These are phyloP conservation scores for Botrytis paeoniae DNA, from an alignment of 2,329 filamentous ascomycete species.

Conservation along the genomic window DNA sequence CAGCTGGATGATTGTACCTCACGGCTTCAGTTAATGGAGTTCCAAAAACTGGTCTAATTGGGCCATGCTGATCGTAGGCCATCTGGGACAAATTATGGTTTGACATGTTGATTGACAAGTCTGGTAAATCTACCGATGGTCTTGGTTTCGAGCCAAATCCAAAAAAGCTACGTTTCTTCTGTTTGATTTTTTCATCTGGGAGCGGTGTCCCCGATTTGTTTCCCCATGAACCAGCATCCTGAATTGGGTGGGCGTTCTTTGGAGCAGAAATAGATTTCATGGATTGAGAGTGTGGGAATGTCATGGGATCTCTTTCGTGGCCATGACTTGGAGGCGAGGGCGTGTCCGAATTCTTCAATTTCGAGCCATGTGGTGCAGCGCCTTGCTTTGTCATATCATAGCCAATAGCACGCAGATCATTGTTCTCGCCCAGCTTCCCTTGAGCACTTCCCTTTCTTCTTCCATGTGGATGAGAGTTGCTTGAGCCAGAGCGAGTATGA, in stretches of 20 bases:
- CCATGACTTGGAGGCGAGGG: constrained; percentile 35
- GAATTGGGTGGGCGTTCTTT: constrained; percentile 79
- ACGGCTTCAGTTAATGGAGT: constrained; percentile 83
- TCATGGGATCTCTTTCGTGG: constrained; percentile 34
- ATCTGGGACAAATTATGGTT: constrained; percentile 44
- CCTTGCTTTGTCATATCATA: constrained; percentile 41
- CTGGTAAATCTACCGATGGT: constrained; percentile 56
- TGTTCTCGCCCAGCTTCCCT: constrained; percentile 39
- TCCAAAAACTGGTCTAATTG: constrained; percentile 75
- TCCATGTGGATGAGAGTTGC: constrained; percentile 39
- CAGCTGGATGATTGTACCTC: constrained; percentile 69
- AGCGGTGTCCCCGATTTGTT: constrained; percentile 59
- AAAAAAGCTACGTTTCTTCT: constrained; percentile 75
- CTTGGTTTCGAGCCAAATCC: constrained; percentile 62
- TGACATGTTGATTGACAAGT: constrained; percentile 50
- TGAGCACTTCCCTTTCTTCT: constrained; percentile 46
- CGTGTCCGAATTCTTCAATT: constrained; percentile 34
- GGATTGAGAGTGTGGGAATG: constrained; percentile 36
- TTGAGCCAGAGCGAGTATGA: constrained; percentile 42
- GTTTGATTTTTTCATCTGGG: constrained; percentile 70
- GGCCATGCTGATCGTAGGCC: constrained; percentile 48
- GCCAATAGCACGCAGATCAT: constrained; percentile 40
- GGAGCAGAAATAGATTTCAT: constrained; percentile 73
- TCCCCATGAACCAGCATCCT: constrained; percentile 82
- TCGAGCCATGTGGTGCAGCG: constrained; percentile 35